phyloP scores from a whole-genome alignment of 225 moss, liverwort and hornwort genomes.

The Marchantia paleacea region DNA sequence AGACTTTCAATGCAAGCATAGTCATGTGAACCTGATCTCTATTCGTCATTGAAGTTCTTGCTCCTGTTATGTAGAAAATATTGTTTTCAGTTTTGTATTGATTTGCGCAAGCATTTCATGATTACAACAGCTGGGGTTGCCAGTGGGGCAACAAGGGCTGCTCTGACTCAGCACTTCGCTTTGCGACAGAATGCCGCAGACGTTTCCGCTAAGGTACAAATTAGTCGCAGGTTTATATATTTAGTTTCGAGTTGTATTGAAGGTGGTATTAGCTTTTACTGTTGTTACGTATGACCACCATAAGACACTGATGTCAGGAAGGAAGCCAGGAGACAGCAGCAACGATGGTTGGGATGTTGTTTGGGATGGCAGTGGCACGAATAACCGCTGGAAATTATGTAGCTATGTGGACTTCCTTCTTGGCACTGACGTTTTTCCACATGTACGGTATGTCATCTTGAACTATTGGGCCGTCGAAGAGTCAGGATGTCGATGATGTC shows the following conservation, averaged over 20 bases:
- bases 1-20: background rate
- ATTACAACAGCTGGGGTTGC: slow-evolving; percentile 78
- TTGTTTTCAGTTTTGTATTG: background rate
- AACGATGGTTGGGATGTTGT: slow-evolving; percentile 91
- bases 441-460: slow-evolving; percentile 74
- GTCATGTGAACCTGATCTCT: background rate
- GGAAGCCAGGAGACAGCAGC: slow-evolving; percentile 99
- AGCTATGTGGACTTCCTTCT: slow-evolving; percentile 79
- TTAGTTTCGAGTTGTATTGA: background rate
- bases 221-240: background rate
- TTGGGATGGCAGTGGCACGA: slow-evolving; percentile 87
- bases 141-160: slow-evolving; percentile 98
- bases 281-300: background rate
- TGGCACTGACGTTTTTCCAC: slow-evolving; percentile 88
- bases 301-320: slow-evolving; percentile 50
- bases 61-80: background rate
- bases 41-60: background rate
- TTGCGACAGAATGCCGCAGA: slow-evolving; percentile 92
- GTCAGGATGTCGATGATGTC: background rate
- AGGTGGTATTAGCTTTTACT: background rate
- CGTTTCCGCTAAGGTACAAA: slow-evolving; percentile 84
- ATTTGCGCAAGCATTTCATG: background rate
- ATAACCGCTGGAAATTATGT: slow-evolving; percentile 71
- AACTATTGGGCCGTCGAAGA: too few species aligned
- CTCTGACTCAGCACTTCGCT: slow-evolving; percentile 95